A percentile compares a stretch with the other conserved stretches of the same genome.
phyloP scores from a whole-genome alignment of 2,329 filamentous ascomycete species.

The Myriosclerotinia curreyana region DNA sequence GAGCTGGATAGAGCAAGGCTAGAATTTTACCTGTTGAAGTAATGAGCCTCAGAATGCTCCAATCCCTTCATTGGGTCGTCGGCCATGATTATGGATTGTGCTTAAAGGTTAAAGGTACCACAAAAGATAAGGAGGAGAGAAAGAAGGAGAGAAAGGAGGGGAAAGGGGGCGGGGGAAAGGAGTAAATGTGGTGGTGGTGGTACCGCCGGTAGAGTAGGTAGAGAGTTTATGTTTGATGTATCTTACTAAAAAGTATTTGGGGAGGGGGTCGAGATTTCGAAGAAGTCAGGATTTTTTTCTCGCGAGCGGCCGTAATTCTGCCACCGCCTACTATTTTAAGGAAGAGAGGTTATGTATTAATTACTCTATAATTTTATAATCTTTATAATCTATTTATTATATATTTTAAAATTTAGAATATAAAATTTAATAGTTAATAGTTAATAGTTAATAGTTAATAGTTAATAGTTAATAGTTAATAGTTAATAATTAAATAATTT shows the following conservation, averaged over 20 bases:
- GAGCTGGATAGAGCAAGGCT: background rate
- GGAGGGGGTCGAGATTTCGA: background rate
- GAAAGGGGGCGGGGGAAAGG: background rate
- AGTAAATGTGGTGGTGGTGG: slow-evolving; percentile 12
- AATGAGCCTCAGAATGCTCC: slow-evolving; percentile 81
- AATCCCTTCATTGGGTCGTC: slow-evolving; percentile 50
- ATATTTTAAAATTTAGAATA: too few relatives aligned
- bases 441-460: too few relatives aligned
- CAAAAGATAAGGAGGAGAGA: slow-evolving; percentile 11
- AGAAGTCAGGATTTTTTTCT: slow-evolving; percentile 11
- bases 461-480: too few relatives aligned
- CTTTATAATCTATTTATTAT: too few relatives aligned
- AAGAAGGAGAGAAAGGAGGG: slow-evolving; percentile 12
- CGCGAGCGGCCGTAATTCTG: slow-evolving; percentile 9
- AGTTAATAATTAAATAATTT: too few relatives aligned
- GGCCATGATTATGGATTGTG: slow-evolving; percentile 41
- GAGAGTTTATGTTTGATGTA: too few relatives aligned
- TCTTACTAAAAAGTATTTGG: too few relatives aligned
- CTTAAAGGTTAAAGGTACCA: background rate
- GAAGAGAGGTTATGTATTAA: too few relatives aligned
- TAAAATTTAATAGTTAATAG: too few relatives aligned
- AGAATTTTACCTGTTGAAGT: slow-evolving; percentile 84
- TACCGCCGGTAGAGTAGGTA: too few relatives aligned
- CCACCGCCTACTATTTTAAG: slow-evolving; percentile 8
- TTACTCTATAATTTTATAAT: too few relatives aligned